These are phyloP conservation scores for Fusarium sulawesiense DNA, from an alignment of 2,329 filamentous ascomycete species.

Conservation along the genomic window DNA sequence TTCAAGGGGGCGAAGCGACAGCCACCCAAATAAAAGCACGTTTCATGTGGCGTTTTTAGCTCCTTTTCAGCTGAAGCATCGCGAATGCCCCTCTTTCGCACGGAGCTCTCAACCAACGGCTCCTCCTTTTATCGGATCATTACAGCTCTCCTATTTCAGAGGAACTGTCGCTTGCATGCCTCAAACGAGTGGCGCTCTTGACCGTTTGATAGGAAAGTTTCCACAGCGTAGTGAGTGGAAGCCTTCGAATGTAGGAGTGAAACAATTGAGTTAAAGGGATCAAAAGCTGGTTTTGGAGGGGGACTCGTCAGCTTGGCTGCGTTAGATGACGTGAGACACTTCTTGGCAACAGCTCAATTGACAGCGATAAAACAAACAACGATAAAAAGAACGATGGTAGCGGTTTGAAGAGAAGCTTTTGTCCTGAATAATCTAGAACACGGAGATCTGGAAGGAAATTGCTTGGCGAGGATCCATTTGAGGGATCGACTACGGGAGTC, in stretches of 20 bases:
- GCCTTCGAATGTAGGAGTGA: neutral
- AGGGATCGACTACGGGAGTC: constrained; percentile 12
- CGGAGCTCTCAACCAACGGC: neutral
- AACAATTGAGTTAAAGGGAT: neutral
- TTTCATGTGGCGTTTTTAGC: constrained; percentile 30
- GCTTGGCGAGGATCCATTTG: constrained; percentile 19
- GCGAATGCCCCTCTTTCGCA: constrained; percentile 4
- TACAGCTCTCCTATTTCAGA: neutral
- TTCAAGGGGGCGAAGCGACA: constrained; percentile 3
- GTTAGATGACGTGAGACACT: neutral
- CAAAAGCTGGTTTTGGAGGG: neutral
- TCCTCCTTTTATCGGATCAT: neutral
- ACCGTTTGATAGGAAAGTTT: constrained; percentile 5
- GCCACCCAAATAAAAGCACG: constrained; percentile 25
- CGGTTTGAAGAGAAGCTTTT: neutral
- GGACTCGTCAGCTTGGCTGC: neutral
- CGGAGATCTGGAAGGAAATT: constrained; percentile 7
- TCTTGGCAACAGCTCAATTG: neutral
- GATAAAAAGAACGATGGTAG: neutral
- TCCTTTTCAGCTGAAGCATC: constrained; percentile 11
- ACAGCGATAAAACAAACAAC: too few species aligned
- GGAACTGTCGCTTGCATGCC: neutral
- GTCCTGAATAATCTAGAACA: neutral
- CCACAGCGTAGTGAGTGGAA: neutral
- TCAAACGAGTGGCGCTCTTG: constrained; percentile 11